Percentiles rank a stretch among this genome's conserved stretches.
Conservation (phyloP, 768 basidiomycete genomes). For the Cytidiella melzeri region DNA sequence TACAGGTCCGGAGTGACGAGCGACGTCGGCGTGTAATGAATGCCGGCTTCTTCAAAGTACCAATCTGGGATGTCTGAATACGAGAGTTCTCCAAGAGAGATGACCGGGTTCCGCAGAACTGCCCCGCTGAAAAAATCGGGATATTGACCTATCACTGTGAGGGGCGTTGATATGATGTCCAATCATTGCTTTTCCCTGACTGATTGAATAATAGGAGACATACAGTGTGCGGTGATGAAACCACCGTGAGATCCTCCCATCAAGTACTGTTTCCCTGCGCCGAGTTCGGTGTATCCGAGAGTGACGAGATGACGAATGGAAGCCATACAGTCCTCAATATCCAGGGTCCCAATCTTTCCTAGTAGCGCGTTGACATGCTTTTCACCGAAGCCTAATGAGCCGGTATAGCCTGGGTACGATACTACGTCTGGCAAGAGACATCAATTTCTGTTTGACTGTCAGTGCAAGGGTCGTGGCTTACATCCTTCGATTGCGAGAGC, state of each 20-base stretch:
- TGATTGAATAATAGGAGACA: no score
- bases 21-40: constrained; percentile 28
- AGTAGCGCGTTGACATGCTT: constrained; percentile 46
- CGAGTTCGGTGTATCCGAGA: constrained; percentile 42
- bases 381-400: constrained; percentile 62
- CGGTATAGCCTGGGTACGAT: constrained; percentile 61
- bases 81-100: constrained; percentile 49
- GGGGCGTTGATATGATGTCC: no score
- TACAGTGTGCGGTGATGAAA: constrained; percentile 54
- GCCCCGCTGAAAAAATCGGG: constrained; percentile 59
- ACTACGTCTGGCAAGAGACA: constrained; percentile 40
- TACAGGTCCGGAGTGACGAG: constrained; percentile 42
- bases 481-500: constrained; percentile 57
- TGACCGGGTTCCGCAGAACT: constrained; percentile 65
- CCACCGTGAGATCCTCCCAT: constrained; percentile 70
- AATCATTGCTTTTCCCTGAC: no score
- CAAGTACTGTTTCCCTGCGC: constrained; percentile 46
- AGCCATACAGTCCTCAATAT: constrained; percentile 59
- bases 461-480: constrained; percentile 28
- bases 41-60: constrained; percentile 38
- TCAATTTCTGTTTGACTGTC: neutral
- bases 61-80: constrained; percentile 68
- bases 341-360: constrained; percentile 56
- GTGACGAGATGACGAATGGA: constrained; percentile 44
- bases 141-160: constrained; percentile 55